These are phyloP conservation scores for Aphanomyces euteiches DNA, from an alignment of 352 stramenopile genomes.

Conservation along the genomic window DNA sequence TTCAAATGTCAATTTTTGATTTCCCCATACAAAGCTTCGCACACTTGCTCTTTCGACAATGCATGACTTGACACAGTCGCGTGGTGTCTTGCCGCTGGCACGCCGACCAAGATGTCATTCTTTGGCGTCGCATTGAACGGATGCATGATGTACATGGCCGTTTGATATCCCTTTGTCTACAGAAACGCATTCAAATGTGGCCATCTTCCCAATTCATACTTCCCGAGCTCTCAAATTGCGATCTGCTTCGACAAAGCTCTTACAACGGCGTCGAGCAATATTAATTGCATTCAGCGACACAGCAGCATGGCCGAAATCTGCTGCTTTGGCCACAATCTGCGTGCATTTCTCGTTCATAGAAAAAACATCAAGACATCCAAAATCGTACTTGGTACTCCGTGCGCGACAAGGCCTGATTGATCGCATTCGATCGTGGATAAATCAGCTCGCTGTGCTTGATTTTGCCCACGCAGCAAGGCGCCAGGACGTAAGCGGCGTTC, in stretches of 20 bases:
- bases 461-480: constrained; percentile 78
- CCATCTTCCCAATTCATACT: constrained; percentile 13
- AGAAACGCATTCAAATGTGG: not conserved
- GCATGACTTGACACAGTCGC: not conserved
- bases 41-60: constrained; percentile 3
- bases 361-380: too few relatives aligned
- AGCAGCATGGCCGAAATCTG: constrained; percentile 62
- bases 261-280: constrained; percentile 56
- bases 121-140: constrained; percentile 65
- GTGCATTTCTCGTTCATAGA: too few relatives aligned
- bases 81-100: constrained; percentile 34
- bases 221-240: constrained; percentile 60
- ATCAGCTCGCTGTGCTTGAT: constrained; percentile 59
- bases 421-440: constrained; percentile 56
- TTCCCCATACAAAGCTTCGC: constrained; percentile 21
- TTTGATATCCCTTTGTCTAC: constrained; percentile 43
- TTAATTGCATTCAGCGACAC: constrained; percentile 51
- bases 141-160: constrained; percentile 79
- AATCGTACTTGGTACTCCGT: constrained; percentile 59
- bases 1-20: not conserved
- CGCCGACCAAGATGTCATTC: constrained; percentile 77
- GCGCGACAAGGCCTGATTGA: constrained; percentile 45
- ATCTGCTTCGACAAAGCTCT: constrained; percentile 77
- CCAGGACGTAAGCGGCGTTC: constrained; percentile 64
- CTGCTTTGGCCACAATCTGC: constrained; percentile 54